A percentile compares a stretch with the other conserved stretches of the same genome.
phyloP scores from a whole-genome alignment of 345 rosid genomes.

The Laguncularia racemosa region DNA sequence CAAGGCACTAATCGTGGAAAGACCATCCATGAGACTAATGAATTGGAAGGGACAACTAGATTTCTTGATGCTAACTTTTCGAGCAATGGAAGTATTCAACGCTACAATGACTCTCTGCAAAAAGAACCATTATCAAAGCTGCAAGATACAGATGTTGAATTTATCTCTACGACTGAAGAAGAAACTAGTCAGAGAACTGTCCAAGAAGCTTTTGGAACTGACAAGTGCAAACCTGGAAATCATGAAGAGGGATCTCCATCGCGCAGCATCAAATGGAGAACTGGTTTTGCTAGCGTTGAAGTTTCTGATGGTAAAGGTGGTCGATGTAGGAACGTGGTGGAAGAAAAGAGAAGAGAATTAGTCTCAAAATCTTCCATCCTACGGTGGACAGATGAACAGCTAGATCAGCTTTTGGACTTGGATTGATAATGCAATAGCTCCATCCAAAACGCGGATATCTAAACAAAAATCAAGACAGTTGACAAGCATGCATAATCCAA shows the following conservation, averaged over 20 bases:
- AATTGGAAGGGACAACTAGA: slow-evolving; percentile 12
- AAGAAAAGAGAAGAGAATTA: slow-evolving; percentile 11
- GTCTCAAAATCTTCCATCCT: slow-evolving; percentile 30
- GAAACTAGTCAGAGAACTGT: slow-evolving; percentile 2
- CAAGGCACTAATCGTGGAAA: slow-evolving; percentile 17
- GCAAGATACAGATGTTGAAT: slow-evolving; percentile 12
- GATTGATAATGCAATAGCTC: too few relatives aligned
- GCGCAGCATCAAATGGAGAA: slow-evolving; percentile 5
- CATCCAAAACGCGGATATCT: too few relatives aligned
- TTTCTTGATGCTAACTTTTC: slow-evolving; percentile 7
- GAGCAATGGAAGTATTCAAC: slow-evolving; percentile 15
- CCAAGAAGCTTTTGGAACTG: slow-evolving; percentile 4
- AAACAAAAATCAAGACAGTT: too few relatives aligned
- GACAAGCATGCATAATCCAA: too few relatives aligned
- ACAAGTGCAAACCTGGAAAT: slow-evolving; percentile 11
- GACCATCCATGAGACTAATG: slow-evolving; percentile 12
- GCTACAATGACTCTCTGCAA: slow-evolving; percentile 10
- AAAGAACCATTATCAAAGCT: slow-evolving; percentile 16
- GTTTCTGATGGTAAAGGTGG: slow-evolving; percentile 2
- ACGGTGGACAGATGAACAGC: slow-evolving; percentile 85
- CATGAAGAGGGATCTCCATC: slow-evolving; percentile 13
- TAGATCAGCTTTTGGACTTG: slow-evolving; percentile 61
- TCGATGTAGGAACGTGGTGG: background rate
- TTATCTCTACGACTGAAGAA: slow-evolving; percentile 3
- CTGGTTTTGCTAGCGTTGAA: slow-evolving; percentile 1